Evolutionary conservation across 176 grass and related monocot genomes (phyloP), one percentile per base, ranked within the genome.

Genomic region (Eleusine indica): DNA sequence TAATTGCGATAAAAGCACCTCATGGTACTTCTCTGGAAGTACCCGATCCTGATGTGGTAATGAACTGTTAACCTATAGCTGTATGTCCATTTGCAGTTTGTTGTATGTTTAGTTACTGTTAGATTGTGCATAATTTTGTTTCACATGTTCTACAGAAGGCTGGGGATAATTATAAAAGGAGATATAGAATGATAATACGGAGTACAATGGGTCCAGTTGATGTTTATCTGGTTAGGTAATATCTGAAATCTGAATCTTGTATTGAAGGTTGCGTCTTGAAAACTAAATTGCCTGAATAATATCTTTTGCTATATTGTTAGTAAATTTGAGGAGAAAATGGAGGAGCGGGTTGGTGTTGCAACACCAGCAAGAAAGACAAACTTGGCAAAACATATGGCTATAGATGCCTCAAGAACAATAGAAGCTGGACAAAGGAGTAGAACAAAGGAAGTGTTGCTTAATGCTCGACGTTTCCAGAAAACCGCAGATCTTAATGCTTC

Each of bases 1-100:
- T 98, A 76, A 87, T 98, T 72, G 87, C 91, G 81, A 94, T 98
- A 86, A 98, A 98, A 92, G 96, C 91, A 74, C 96, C 96, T 77
- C 93, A 89, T 81, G 93, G 93, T 54, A 92, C 91, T 85, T 91
- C 89, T 73, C 66, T 98, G 18, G 96, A 98, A 93, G 96, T 98
- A 44, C 93, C 96, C 25, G 75, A 96, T 80, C 91, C 96, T 73
- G 93, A 98, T 58, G 89, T 87, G 93, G 96, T 93, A 82, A 85
- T 46, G 22, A 83, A 43, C 43, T 39, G 56, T 9, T n/a, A 83
- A 77, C 49, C 29, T 69, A 84, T 79, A 62, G 13, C 35, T 79
- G 2, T 35, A 35, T 35, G 32, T 78, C 30, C 68, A 58, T 83
- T 57, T 62, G 43, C n/a, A 30, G 9, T 68, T 47, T 0, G 32